Conservation (phyloP, 352 stramenopile genomes). For the Aphanomyces invadans region DNA sequence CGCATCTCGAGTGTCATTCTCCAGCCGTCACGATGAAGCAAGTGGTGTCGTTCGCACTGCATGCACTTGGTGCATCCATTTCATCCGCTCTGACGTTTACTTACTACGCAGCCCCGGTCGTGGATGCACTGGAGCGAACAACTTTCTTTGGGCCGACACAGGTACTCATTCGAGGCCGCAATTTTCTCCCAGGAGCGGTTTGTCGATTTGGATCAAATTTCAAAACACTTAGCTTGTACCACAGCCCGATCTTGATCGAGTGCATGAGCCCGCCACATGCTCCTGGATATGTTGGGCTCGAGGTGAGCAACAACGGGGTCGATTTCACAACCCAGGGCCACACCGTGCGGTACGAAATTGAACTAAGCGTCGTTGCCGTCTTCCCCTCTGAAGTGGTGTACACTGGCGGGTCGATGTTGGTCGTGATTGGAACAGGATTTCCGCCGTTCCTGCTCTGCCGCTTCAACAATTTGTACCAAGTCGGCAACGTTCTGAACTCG, state of each 20-base stretch:
- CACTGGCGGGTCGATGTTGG: slow-evolving; percentile 30
- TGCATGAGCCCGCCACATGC: slow-evolving; percentile 29
- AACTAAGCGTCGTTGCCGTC: slow-evolving; percentile 26
- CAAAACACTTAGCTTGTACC: slow-evolving; percentile 3
- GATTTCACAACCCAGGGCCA: slow-evolving; percentile 34
- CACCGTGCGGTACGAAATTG: slow-evolving; percentile 35
- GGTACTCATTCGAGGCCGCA: not conserved
- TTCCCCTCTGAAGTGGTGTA: slow-evolving; percentile 28
- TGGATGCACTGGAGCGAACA: slow-evolving; percentile 1
- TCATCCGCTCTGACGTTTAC: not conserved
- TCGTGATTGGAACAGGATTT: slow-evolving; percentile 27
- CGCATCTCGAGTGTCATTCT: not conserved
- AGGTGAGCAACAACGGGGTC: slow-evolving; percentile 42
- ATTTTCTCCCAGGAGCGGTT: not conserved
- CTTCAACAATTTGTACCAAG: slow-evolving; percentile 29
- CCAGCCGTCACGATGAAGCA: not conserved
- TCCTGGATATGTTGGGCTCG: slow-evolving; percentile 31
- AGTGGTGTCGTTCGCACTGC: slow-evolving; percentile 5
- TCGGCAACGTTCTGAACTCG: slow-evolving; percentile 27
- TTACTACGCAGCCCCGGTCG: not conserved
- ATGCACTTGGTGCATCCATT: not conserved
- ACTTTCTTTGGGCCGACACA: not conserved
- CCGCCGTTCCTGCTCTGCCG: slow-evolving; percentile 30
- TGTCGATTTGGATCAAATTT: slow-evolving; percentile 18
- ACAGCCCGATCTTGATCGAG: slow-evolving; percentile 31